Base-by-base conservation (phyloP, 371 early-diverging fungal species). In the Rhizopus stolonifer region DNA sequence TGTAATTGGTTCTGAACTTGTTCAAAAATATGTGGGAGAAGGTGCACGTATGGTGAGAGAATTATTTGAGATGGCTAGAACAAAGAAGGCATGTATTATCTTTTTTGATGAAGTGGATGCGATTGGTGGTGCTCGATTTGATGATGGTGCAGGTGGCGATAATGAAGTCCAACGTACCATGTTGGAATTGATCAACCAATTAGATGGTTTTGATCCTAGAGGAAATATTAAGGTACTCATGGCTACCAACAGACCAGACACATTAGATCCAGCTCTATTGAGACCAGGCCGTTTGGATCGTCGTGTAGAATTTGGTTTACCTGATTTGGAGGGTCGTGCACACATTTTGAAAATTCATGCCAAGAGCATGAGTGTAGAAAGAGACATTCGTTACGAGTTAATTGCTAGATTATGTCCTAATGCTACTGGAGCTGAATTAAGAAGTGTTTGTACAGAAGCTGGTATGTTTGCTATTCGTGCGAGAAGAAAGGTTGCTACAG, bases 21-120 rank as follows among this genome's bases (percentile, higher is more conserved):
- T 99, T 15, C 99, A 99, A 78, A 99, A 99, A 76, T 99, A 99
- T 73, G 98, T 99, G 71, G 99, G 99, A 64, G 99, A 99, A 77
- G 99, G 99, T 52, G 91, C 94, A 49, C 87, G 99, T 56, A 96
- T 99, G 93, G 99, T 99, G 5, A 90, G 99, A 46, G 99, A 99
- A 76, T 82, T 99, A 32, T 99, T 99, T 69, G 96, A 98, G 31
- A 98, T 99, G 98, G 99, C 99, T 33, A 84, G 96, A 64, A 86
- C 82, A 54, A 67, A 75, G 57, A 71, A 72, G 50, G 74, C 75
- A 13, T 75, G 97, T 31, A 99, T 99, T 61, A 99, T 99, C 67
- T 99, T 99, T 67, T 99, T 99, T 94, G 99, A 99, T 79, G 99
- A 99, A 83, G 98, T 99, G 49, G 99, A 99, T 78, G 95, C 97